Percentiles rank a stretch among this genome's conserved stretches.
Evolutionary conservation across 2,329 filamentous ascomycete genomes (phyloP).

Genomic region (Fusarium transvaalense): DNA sequence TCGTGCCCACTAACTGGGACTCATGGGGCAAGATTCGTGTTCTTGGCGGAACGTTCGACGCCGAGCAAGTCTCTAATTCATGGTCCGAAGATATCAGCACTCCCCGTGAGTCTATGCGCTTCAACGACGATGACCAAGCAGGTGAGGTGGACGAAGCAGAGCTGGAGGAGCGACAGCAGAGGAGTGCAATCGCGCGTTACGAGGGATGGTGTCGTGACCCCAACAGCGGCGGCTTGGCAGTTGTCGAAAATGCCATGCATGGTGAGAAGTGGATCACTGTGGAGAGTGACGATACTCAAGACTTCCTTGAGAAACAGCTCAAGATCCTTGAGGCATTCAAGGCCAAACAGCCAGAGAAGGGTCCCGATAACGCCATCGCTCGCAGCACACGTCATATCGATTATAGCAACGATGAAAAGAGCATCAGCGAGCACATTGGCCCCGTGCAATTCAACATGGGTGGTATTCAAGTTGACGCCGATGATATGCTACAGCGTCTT

Average conservation of each 20-base stretch:
- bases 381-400: conserved; percentile 48
- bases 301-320: conserved; percentile 80
- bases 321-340: conserved; percentile 76
- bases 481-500: conserved; percentile 89
- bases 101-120: conserved; percentile 50
- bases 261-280: conserved; percentile 52
- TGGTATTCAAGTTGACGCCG: conserved; percentile 94
- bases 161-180: conserved; percentile 50
- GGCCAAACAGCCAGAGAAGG: conserved; percentile 66
- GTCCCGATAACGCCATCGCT: conserved; percentile 43
- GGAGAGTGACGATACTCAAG: conserved; percentile 74
- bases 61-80: conserved; percentile 84
- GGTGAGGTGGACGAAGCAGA: conserved; percentile 43
- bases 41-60: conserved; percentile 89
- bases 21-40: conserved; percentile 98
- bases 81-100: conserved; percentile 88
- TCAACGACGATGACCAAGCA: conserved; percentile 44
- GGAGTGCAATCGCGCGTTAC: conserved; percentile 77
- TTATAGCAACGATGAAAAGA: conserved; percentile 59
- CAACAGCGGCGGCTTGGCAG: conserved; percentile 67
- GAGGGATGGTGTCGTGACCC: conserved; percentile 85
- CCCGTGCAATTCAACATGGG: conserved; percentile 99
- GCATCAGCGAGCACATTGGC: conserved; percentile 84
- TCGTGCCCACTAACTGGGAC: conserved; percentile 97
- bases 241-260: conserved; percentile 57